phyloP scores from a whole-genome alignment of 2,329 filamentous ascomycete genomes.

The Alternaria solani region DNA sequence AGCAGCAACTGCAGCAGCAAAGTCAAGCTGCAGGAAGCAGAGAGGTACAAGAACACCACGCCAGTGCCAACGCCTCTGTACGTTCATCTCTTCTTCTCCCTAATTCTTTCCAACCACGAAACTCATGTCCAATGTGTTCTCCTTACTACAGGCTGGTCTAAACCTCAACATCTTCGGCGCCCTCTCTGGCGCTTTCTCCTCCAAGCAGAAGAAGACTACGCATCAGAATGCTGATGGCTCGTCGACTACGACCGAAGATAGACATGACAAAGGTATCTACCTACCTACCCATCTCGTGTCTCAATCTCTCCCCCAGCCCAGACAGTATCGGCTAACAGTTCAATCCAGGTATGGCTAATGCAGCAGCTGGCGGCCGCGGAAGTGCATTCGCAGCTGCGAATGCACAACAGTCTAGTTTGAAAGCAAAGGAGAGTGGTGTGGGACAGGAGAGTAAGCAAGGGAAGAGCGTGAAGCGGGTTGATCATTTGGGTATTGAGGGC shows the following conservation, averaged over 20 bases:
- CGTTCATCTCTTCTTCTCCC: slow-evolving; percentile 1
- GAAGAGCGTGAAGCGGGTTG: slow-evolving; percentile 31
- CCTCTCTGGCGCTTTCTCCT: slow-evolving; percentile 43
- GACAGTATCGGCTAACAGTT: not conserved
- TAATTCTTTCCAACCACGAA: not conserved
- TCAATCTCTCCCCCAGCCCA: not conserved
- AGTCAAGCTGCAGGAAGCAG: slow-evolving; percentile 29
- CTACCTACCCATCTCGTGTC: too few species aligned
- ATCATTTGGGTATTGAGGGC: slow-evolving; percentile 49
- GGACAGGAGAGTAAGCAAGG: slow-evolving; percentile 15
- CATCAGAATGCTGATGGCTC: slow-evolving; percentile 40
- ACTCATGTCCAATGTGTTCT: not conserved
- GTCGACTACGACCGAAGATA: slow-evolving; percentile 30
- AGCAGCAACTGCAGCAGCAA: slow-evolving; percentile 34
- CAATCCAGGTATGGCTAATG: slow-evolving; percentile 30
- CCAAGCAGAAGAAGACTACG: slow-evolving; percentile 43
- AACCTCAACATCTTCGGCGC: slow-evolving; percentile 50
- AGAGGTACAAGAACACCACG: slow-evolving; percentile 42
- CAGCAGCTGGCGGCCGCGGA: slow-evolving; percentile 28
- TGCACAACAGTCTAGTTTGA: slow-evolving; percentile 26
- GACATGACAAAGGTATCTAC: slow-evolving; percentile 35
- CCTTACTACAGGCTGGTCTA: slow-evolving; percentile 29
- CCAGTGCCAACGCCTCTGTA: slow-evolving; percentile 45
- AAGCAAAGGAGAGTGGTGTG: slow-evolving; percentile 10
- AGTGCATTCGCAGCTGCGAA: slow-evolving; percentile 32